A percentile compares a stretch with the other conserved stretches of the same genome.
Evolutionary conservation across 108 stramenopile genomes (phyloP).

Genomic region (Nitzschia sp.): DNA sequence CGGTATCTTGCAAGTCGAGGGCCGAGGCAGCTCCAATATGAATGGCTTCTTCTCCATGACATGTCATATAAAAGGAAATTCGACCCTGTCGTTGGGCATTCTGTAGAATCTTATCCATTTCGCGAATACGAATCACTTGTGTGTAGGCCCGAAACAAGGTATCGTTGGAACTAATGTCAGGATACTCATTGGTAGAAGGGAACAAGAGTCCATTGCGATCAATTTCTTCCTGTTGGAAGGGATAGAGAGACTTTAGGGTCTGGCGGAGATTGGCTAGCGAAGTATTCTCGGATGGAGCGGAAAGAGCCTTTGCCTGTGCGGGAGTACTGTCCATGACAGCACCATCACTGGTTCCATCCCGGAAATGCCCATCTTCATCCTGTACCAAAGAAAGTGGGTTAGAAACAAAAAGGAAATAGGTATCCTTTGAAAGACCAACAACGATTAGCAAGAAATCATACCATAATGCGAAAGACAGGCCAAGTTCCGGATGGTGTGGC

Average conservation of each 20-base stretch:
- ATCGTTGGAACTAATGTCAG: constrained; percentile 60
- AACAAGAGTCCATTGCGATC: constrained; percentile 37
- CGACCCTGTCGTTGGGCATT: constrained; percentile 97
- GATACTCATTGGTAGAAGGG: constrained; percentile 40
- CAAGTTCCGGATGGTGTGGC: constrained; percentile 69
- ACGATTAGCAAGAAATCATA: constrained; percentile 31
- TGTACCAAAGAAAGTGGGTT: constrained; percentile 11
- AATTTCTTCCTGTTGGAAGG: constrained; percentile 45
- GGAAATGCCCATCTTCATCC: constrained; percentile 74
- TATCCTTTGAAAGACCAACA: constrained; percentile 1
- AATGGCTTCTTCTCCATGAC: constrained; percentile 88
- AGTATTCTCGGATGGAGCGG: neutral
- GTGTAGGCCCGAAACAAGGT: constrained; percentile 65
- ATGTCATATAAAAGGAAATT: constrained; percentile 95
- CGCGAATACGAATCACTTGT: constrained; percentile 88
- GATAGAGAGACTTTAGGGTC: constrained; percentile 35
- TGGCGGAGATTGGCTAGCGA: constrained; percentile 39
- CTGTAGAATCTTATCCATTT: constrained; percentile 94
- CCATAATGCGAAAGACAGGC: constrained; percentile 88
- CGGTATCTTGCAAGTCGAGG: constrained; percentile 69
- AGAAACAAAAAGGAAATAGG: constrained; percentile 8
- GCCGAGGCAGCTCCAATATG: constrained; percentile 92
- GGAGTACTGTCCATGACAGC: neutral
- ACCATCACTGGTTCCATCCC: constrained; percentile 35
- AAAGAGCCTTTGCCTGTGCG: neutral